Base-by-base conservation (phyloP, 2,329 filamentous ascomycete species). In the Apiospora kogelbergensis region DNA sequence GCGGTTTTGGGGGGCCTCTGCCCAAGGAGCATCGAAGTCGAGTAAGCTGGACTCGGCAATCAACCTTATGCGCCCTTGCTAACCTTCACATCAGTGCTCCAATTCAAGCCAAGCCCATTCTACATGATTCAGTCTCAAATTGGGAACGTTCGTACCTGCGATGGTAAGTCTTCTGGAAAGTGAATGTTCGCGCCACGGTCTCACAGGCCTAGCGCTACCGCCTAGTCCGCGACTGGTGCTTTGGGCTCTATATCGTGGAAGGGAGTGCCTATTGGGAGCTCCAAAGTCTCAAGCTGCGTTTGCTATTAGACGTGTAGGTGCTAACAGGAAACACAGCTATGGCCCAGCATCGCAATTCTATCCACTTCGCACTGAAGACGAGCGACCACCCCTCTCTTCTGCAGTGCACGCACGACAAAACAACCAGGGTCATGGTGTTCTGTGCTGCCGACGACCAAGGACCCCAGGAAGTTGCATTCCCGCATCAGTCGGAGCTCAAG, bases 401-500 rank as follows among this genome's bases (percentile, higher is more conserved):
- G 46, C 85, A 85, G 63, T 84, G 94, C 65, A 81, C 86, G 33
- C 78, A 80, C 9, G 89, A 95, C 71, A 83, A 85, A n/a, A 85
- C 86, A 15, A 81, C 91, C 74, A 88, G 90, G 65, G 85, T 97
- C 53, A 91, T 98, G 88, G 85, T 98, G 5, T 97, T 97, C 77
- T 97, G 94, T 75, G 90, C 93, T 3, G 83, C 84, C 1, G 91
- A 93, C 68, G 85, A 84, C 20, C 80, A 85, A 17, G 88, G 87
- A 20, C 79, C 83, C 2, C 92, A 93, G 66, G 94, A 98, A 71
- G 90, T 99, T 67, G 84, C 93, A 0, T 99, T 99, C 73, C 96
- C 96, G 1, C 90, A 95, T 74, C 94, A 98, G 81, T 92, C 96
- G 41, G 96, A 99, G 78, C 86, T 99, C 69, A 95, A 94, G 78